These are phyloP conservation scores for Coemansia sp. DNA, from an alignment of 192 early-diverging fungal genomes.

Conservation along the genomic window DNA sequence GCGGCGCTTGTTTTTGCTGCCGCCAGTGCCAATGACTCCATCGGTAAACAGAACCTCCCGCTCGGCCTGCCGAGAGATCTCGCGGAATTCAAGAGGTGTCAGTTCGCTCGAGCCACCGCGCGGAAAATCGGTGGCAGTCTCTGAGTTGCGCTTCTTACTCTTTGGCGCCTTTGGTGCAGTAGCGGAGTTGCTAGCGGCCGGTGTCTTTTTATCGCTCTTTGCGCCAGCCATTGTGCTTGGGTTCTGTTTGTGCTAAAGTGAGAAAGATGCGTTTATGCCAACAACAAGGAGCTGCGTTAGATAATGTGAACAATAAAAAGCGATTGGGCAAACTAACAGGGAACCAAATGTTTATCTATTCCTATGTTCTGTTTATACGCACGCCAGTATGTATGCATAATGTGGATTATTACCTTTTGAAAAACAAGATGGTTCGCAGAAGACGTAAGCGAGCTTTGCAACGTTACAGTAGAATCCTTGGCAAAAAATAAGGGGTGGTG, in stretches of 20 bases:
- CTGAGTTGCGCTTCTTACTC: constrained; percentile 28
- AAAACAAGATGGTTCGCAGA: too few species aligned
- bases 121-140: constrained; percentile 66
- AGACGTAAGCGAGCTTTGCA: too few species aligned
- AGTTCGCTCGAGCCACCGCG: constrained; percentile 77
- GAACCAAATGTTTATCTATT: too few species aligned
- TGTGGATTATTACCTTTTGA: too few species aligned
- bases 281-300: too few species aligned
- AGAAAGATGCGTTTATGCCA: neutral
- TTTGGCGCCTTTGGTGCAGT: constrained; percentile 11
- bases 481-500: neutral
- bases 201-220: constrained; percentile 7
- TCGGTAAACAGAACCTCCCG: constrained; percentile 61
- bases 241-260: neutral
- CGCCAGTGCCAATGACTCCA: constrained; percentile 39
- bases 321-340: too few species aligned
- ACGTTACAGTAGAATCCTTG: too few species aligned
- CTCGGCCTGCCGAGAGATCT: constrained; percentile 72
- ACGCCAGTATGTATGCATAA: too few species aligned
- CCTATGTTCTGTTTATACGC: too few species aligned
- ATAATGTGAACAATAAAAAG: too few species aligned
- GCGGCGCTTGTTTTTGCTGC: constrained; percentile 59
- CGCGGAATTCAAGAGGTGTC: constrained; percentile 80
- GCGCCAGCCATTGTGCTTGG: constrained; percentile 2
- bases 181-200: constrained; percentile 1